A percentile compares a stretch with the other conserved stretches of the same genome.
These are phyloP conservation scores for Verticillium albo-atrum DNA, from an alignment of 2,329 filamentous ascomycete genomes.

Conservation along the genomic window DNA sequence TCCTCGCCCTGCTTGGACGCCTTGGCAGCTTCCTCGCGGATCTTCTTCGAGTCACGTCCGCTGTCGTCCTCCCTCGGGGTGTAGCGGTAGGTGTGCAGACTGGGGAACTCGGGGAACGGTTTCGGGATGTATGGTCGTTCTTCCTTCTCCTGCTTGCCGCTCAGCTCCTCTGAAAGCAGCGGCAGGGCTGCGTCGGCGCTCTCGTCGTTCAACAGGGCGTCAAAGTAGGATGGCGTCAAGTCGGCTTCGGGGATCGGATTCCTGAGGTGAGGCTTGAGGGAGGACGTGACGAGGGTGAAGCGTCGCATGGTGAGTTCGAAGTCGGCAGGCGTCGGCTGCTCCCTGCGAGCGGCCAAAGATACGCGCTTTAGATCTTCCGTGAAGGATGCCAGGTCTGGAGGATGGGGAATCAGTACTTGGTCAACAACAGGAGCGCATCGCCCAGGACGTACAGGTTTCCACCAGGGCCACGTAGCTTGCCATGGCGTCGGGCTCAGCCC, in stretches of 20 bases:
- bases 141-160: constrained; percentile 53
- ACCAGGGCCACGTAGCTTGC: constrained; percentile 52
- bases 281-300: constrained; percentile 46
- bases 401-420: not conserved
- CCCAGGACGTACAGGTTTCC: constrained; percentile 48
- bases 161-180: constrained; percentile 49
- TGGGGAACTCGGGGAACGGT: constrained; percentile 58
- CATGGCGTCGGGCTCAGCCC: constrained; percentile 50
- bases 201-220: constrained; percentile 31
- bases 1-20: constrained; percentile 60
- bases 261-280: constrained; percentile 52
- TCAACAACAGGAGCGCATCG: constrained; percentile 14
- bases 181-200: constrained; percentile 37
- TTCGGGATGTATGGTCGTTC: constrained; percentile 52
- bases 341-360: constrained; percentile 45
- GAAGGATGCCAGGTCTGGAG: constrained; percentile 44
- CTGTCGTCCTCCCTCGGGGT: constrained; percentile 47
- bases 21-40: constrained; percentile 54
- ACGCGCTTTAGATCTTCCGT: constrained; percentile 42
- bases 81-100: constrained; percentile 59
- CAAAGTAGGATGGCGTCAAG: constrained; percentile 31
- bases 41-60: constrained; percentile 48
- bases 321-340: constrained; percentile 50
- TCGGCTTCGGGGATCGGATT: constrained; percentile 41
- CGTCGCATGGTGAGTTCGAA: constrained; percentile 49